These are phyloP conservation scores for Carex myosuroides DNA, from an alignment of 176 grass and related monocot species.

Conservation along the genomic window DNA sequence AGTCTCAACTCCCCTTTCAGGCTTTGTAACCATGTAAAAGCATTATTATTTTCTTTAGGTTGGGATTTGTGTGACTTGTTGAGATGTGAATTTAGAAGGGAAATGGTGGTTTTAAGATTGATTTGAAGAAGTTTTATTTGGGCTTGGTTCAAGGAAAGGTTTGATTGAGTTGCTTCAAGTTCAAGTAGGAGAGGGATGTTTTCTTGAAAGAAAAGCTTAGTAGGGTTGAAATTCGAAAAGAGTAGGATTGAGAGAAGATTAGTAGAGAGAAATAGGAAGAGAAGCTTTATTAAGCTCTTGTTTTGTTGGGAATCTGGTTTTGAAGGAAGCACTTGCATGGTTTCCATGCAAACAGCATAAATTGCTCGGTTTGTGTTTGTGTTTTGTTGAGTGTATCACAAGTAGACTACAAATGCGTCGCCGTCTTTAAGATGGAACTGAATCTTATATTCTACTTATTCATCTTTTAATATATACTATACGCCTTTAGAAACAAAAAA, in stretches of 20 bases:
- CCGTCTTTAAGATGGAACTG: too few species aligned
- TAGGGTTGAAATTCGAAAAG: conserved; percentile 26
- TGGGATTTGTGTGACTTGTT: neutral
- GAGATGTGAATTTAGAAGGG: conserved; percentile 19
- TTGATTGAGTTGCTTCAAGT: conserved; percentile 10
- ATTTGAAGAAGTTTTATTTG: conserved; percentile 21
- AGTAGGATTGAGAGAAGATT: conserved; percentile 34
- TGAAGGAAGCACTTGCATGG: neutral
- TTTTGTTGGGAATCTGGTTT: neutral
- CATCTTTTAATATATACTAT: neutral
- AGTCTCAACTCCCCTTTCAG: conserved; percentile 35
- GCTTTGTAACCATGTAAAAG: conserved; percentile 1
- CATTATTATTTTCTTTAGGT: neutral
- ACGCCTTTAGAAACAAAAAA: neutral
- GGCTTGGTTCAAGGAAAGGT: conserved; percentile 23
- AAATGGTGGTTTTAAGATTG: conserved; percentile 9
- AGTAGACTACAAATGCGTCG: too few species aligned
- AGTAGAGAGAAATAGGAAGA: conserved; percentile 30
- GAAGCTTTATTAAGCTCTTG: neutral
- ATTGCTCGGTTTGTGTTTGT: neutral
- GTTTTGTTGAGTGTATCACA: neutral
- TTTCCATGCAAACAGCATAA: neutral
- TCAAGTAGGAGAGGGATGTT: neutral
- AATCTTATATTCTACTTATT: too few species aligned
- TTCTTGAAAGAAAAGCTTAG: neutral